These are phyloP conservation scores for Sarocladium brachiariae DNA, from an alignment of 2,329 filamentous ascomycete species.

Conservation along the genomic window DNA sequence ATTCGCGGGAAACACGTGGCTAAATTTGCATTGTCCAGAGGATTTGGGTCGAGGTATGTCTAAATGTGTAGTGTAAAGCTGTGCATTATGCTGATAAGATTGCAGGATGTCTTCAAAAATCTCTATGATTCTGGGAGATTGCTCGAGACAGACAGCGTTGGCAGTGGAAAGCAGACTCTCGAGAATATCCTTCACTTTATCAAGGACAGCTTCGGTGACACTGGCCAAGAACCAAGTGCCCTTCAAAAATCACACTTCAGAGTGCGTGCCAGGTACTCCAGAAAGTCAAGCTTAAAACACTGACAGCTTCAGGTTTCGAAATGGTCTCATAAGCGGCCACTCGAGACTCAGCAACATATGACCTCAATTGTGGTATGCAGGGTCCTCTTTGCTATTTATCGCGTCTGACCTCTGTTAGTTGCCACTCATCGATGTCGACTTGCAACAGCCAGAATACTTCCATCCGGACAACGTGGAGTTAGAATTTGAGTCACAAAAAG, in stretches of 20 bases:
- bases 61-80: not conserved
- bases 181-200: not conserved
- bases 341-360: not conserved
- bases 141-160: not conserved
- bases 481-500: not conserved
- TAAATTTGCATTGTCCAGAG: too few species aligned
- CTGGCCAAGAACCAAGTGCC: not conserved
- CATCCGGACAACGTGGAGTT: not conserved
- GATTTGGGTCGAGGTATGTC: slow-evolving; percentile 3
- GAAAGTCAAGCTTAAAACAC: not conserved
- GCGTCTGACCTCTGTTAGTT: not conserved
- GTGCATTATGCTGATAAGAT: not conserved
- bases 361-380: not conserved
- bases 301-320: not conserved
- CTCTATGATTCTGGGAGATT: slow-evolving; percentile 1
- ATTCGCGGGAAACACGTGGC: too few species aligned
- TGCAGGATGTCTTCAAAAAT: not conserved
- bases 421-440: slow-evolving; percentile 1
- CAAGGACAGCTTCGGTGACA: not conserved
- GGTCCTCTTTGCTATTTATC: too few species aligned
- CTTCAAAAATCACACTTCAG: not conserved
- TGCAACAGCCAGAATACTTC: slow-evolving; percentile 4
- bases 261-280: not conserved
- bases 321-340: not conserved
- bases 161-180: not conserved